Percentiles rank a stretch among this genome's conserved stretches.
Evolutionary conservation across 805 yeast species (phyloP).

Genomic region (Wickerhamiella australiensis): DNA sequence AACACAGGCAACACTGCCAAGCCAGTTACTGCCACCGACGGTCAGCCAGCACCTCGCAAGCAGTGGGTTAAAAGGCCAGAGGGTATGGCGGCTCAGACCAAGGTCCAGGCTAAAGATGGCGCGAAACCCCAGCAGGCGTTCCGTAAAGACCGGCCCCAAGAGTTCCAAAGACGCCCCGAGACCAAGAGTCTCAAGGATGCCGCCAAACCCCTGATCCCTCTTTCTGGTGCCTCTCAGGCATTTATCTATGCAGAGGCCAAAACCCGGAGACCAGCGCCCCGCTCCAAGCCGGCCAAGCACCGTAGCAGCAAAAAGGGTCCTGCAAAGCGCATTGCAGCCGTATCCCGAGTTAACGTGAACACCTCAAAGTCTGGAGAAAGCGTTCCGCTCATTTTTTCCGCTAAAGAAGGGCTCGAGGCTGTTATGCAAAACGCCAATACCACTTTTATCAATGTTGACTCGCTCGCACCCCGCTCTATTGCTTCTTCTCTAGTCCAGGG

Average conservation of each 20-base stretch:
- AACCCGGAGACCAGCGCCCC: slow-evolving; percentile 1
- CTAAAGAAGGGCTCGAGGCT: slow-evolving; percentile 16
- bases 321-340: neutral
- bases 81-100: neutral
- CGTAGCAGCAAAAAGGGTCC: neutral
- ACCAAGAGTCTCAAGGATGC: neutral
- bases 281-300: neutral
- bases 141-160: neutral
- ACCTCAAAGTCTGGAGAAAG: neutral
- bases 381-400: neutral
- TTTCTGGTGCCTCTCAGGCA: neutral
- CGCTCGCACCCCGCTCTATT: slow-evolving; percentile 8
- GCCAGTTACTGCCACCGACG: neutral
- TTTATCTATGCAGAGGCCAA: neutral
- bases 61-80: neutral
- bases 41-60: neutral
- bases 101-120: neutral
- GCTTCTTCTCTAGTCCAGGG: slow-evolving; percentile 10
- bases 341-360: neutral
- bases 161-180: neutral
- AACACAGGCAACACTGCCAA: neutral
- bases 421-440: slow-evolving; percentile 15
- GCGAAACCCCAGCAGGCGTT: neutral
- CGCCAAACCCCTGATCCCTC: neutral
- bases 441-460: slow-evolving; percentile 7